phyloP scores from a whole-genome alignment of 2,329 filamentous ascomycete genomes.

The Fusarium sp. region DNA sequence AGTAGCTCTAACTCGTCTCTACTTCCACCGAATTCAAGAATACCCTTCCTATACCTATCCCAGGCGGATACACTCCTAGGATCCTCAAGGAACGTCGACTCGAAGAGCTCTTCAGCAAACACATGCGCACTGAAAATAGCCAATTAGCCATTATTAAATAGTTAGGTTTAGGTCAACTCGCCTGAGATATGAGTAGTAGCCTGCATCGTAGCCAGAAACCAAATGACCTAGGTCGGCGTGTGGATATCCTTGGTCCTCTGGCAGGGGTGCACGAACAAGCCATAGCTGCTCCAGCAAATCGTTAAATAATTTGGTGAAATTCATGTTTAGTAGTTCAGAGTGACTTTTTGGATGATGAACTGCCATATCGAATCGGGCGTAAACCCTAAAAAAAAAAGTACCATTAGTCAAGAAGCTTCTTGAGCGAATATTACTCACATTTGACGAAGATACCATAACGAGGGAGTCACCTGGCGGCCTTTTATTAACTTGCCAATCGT shows the following conservation, averaged over 20 bases:
- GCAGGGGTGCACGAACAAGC: neutral
- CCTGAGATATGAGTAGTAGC: neutral
- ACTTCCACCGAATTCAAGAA: neutral
- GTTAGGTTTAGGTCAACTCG: neutral
- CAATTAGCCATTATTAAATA: fast-evolving
- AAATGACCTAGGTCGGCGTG: neutral
- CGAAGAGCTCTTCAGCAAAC: neutral
- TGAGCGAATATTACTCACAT: neutral
- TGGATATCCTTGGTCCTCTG: neutral
- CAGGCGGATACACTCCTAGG: neutral
- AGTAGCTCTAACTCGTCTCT: neutral
- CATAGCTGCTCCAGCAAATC: neutral
- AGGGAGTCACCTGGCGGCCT: neutral
- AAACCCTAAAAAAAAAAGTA: neutral
- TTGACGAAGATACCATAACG: neutral
- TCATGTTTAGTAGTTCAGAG: neutral
- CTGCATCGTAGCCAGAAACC: neutral
- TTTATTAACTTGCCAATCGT: fast-evolving
- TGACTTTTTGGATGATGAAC: neutral
- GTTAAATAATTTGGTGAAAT: neutral
- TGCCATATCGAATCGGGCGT: neutral
- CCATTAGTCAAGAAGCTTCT: no score
- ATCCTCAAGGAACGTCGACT: neutral
- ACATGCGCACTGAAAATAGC: neutral
- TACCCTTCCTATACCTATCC: fast-evolving